A percentile compares a stretch with the other conserved stretches of the same genome.
phyloP scores from a whole-genome alignment of 768 basidiomycete genomes.

The Suillus subalutaceus region DNA sequence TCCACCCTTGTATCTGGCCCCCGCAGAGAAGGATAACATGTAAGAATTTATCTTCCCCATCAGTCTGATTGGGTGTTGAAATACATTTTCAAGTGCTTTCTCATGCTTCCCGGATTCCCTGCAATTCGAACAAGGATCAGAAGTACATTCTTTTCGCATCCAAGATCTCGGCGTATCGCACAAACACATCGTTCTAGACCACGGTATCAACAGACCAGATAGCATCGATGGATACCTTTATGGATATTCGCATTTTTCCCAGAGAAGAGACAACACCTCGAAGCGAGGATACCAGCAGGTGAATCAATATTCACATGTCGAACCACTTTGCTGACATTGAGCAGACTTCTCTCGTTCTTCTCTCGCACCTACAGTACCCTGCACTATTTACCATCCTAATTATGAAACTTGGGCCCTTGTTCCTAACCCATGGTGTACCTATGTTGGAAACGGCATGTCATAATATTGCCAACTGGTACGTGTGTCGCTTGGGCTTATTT shows the following conservation, averaged over 20 bases:
- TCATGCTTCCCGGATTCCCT: conserved; percentile 90
- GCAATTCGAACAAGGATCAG: conserved; percentile 82
- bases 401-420: conserved; percentile 72
- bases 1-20: conserved; percentile 64
- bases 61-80: conserved; percentile 4
- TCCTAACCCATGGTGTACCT: conserved; percentile 69
- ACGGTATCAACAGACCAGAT: conserved; percentile 37
- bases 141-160: conserved; percentile 86
- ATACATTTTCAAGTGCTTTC: conserved; percentile 65
- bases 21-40: conserved; percentile 83
- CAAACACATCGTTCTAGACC: conserved; percentile 19
- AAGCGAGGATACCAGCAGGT: conserved; percentile 86
- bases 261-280: conserved; percentile 61
- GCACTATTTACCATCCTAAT: conserved; percentile 77
- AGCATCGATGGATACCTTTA: conserved; percentile 71
- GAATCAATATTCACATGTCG: conserved; percentile 8
- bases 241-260: conserved; percentile 78
- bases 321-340: conserved; percentile 7
- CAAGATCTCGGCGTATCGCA: conserved; percentile 46
- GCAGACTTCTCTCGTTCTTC: conserved; percentile 63
- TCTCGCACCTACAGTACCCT: conserved; percentile 80
- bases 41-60: conserved; percentile 40
- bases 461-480: conserved; percentile 83
- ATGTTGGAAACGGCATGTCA: conserved; percentile 89
- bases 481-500: conserved; percentile 14